Evolutionary conservation across 2,329 filamentous ascomycete species (phyloP).

Genomic region (Dactylellina parvicollis): DNA sequence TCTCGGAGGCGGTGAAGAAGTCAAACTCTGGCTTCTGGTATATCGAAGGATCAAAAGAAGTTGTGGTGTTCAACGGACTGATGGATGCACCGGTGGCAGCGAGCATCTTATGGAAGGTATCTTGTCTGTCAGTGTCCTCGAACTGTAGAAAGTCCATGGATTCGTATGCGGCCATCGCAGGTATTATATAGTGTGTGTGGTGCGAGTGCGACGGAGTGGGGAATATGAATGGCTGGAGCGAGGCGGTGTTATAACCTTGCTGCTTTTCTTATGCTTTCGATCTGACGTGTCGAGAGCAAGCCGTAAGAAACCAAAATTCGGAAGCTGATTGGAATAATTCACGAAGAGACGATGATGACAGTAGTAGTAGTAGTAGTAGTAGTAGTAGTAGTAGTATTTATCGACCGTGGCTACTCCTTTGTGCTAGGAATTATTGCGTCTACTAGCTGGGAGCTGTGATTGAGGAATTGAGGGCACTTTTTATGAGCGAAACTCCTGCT

Average conservation of each 20-base stretch:
- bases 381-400: neutral
- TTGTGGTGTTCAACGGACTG: constrained; percentile 44
- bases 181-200: constrained; percentile 40
- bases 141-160: constrained; percentile 53
- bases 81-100: constrained; percentile 53
- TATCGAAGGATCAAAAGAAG: constrained; percentile 51
- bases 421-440: constrained; percentile 31
- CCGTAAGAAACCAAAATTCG: constrained; percentile 10
- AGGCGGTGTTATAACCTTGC: constrained; percentile 54
- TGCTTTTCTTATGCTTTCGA: constrained; percentile 21
- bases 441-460: constrained; percentile 14
- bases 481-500: constrained; percentile 50
- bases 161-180: constrained; percentile 51
- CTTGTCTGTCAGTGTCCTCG: constrained; percentile 52
- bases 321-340: constrained; percentile 21
- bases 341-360: constrained; percentile 16
- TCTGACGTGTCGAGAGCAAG: constrained; percentile 16
- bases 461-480: constrained; percentile 19
- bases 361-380: neutral
- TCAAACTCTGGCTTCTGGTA: constrained; percentile 49
- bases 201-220: constrained; percentile 47
- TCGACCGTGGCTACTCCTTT: constrained; percentile 34
- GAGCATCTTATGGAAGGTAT: constrained; percentile 54
- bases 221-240: constrained; percentile 32
- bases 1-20: constrained; percentile 43